These are phyloP conservation scores for Coemansia biformis DNA, from an alignment of 192 early-diverging fungal genomes.

Conservation along the genomic window DNA sequence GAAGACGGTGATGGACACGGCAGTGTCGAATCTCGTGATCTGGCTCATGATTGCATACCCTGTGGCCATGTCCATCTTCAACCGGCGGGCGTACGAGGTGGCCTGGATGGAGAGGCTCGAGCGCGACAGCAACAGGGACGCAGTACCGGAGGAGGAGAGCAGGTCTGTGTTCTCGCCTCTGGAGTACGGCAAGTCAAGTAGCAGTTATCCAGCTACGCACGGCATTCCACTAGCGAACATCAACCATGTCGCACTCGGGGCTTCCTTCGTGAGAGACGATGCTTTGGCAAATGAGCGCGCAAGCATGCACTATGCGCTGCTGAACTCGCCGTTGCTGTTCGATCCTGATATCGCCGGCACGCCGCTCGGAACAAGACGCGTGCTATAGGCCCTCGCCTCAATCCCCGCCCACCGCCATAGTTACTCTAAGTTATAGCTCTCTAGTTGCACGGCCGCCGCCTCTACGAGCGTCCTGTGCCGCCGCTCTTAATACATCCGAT, in stretches of 20 bases:
- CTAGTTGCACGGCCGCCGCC: too few relatives aligned
- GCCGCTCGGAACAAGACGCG: too few relatives aligned
- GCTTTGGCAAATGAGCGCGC: conserved; percentile 3
- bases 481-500: too few relatives aligned
- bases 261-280: neutral
- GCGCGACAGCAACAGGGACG: conserved; percentile 36
- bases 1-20: conserved; percentile 31
- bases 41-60: conserved; percentile 42
- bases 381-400: too few relatives aligned
- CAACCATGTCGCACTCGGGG: neutral
- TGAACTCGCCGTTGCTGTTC: too few relatives aligned
- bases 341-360: too few relatives aligned
- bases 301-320: conserved; percentile 2
- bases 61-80: conserved; percentile 34
- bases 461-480: too few relatives aligned
- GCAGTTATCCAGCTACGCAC: conserved; percentile 15
- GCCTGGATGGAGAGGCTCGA: conserved; percentile 38
- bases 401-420: too few relatives aligned
- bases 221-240: conserved; percentile 4
- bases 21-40: conserved; percentile 24
- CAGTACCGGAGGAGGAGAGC: too few relatives aligned
- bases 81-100: conserved; percentile 24
- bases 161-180: conserved; percentile 3
- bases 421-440: too few relatives aligned
- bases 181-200: too few relatives aligned